phyloP scores from a whole-genome alignment of 495 filamentous ascomycete genomes.

The Astrothelium macrocarpum region DNA sequence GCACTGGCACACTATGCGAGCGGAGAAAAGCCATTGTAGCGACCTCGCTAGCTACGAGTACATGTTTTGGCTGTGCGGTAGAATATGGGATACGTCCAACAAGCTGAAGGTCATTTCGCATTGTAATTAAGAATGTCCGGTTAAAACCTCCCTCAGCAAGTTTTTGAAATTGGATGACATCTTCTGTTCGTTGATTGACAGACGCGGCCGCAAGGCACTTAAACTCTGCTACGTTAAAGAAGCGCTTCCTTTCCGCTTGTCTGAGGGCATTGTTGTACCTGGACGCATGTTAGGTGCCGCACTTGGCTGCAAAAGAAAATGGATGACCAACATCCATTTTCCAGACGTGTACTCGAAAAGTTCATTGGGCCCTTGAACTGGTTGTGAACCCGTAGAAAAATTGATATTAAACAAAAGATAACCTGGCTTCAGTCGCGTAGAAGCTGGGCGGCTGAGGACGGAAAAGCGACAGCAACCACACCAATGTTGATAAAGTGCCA shows the following conservation, averaged over 20 bases:
- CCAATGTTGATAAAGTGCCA: too few species aligned
- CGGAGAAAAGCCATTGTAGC: slow-evolving; percentile 36
- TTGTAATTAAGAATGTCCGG: slow-evolving; percentile 27
- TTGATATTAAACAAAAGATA: too few species aligned
- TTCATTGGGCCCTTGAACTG: not conserved
- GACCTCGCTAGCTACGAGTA: slow-evolving; percentile 38
- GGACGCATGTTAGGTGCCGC: not conserved
- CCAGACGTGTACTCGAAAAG: slow-evolving; percentile 7
- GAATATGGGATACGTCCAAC: slow-evolving; percentile 34
- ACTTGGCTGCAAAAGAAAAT: not conserved
- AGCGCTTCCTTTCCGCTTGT: not conserved
- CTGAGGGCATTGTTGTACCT: not conserved
- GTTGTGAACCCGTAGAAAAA: too few species aligned
- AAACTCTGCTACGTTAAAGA: slow-evolving; percentile 27
- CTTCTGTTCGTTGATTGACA: slow-evolving; percentile 11
- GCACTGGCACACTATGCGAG: slow-evolving; percentile 29
- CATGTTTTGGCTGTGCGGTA: slow-evolving; percentile 30
- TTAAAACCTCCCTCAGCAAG: slow-evolving; percentile 35
- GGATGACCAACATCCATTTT: slow-evolving; percentile 2
- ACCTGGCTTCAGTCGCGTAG: too few species aligned
- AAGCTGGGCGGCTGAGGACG: too few species aligned
- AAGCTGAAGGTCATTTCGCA: slow-evolving; percentile 29
- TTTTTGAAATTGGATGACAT: slow-evolving; percentile 20
- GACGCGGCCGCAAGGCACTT: slow-evolving; percentile 22
- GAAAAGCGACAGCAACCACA: too few species aligned